Conservation (phyloP, 2,329 filamentous ascomycete genomes). For the Chaetomium sp. region DNA sequence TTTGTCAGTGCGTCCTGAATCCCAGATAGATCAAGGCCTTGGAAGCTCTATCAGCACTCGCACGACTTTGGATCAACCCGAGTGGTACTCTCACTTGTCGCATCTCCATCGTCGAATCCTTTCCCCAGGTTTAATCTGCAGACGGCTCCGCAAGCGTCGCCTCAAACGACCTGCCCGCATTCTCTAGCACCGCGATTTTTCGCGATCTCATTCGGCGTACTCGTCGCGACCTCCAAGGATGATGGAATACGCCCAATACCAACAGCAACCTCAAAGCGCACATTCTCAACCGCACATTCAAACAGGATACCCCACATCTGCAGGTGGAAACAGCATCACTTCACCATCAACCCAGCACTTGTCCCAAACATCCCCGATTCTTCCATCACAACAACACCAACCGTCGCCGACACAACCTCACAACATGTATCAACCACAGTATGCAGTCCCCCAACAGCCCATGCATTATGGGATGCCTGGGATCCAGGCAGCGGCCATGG, state of each 20-base stretch:
- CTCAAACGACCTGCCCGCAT: constrained; percentile 4
- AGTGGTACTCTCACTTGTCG: constrained; percentile 16
- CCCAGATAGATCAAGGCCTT: constrained; percentile 36
- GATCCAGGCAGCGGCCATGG: constrained; percentile 88
- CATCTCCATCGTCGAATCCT: constrained; percentile 8
- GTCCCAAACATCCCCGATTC: constrained; percentile 73
- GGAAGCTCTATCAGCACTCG: constrained; percentile 20
- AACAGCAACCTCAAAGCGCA: constrained; percentile 60
- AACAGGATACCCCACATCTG: constrained; percentile 56
- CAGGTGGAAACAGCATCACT: constrained; percentile 54
- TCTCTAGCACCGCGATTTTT: constrained; percentile 11
- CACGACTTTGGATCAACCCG: constrained; percentile 11
- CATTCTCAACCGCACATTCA: constrained; percentile 52
- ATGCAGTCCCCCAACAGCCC: constrained; percentile 63
- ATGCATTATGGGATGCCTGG: constrained; percentile 82
- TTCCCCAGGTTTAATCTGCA: constrained; percentile 11
- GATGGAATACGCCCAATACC: constrained; percentile 73
- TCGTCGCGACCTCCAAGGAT: constrained; percentile 32
- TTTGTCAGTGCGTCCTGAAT: constrained; percentile 36
- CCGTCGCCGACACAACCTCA: constrained; percentile 57
- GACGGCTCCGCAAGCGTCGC: constrained; percentile 10
- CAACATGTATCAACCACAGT: constrained; percentile 75
- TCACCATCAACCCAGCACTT: constrained; percentile 67
- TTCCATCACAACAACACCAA: constrained; percentile 70
- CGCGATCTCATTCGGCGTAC: constrained; percentile 15